Conservation (phyloP, 768 basidiomycete genomes). For the Kwoniella sp. region DNA sequence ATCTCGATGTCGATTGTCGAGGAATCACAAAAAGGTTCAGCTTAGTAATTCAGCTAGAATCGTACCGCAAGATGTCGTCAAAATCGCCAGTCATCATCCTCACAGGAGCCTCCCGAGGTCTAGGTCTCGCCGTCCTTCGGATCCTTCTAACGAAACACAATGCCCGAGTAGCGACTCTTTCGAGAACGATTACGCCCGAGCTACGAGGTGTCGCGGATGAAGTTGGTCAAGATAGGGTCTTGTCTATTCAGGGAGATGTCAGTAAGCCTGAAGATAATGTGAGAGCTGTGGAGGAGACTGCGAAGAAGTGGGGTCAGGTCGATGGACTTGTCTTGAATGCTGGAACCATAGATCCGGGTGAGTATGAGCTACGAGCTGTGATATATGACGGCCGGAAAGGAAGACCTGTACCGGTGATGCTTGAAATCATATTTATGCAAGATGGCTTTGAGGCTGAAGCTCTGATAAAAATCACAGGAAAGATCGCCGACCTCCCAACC, state of each 20-base stretch:
- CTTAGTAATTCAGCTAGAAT: too few species aligned
- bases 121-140: conserved; percentile 78
- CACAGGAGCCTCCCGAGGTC: conserved; percentile 77
- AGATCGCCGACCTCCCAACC: conserved; percentile 33
- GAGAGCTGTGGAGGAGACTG: conserved; percentile 62
- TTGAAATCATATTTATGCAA: background rate
- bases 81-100: conserved; percentile 67
- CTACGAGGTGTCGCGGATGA: conserved; percentile 56
- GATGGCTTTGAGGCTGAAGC: background rate
- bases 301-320: conserved; percentile 64
- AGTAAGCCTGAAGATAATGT: conserved; percentile 44
- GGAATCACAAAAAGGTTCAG: too few species aligned
- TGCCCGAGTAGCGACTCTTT: conserved; percentile 73
- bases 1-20: too few species aligned
- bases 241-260: conserved; percentile 64
- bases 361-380: conserved; percentile 38
- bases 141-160: conserved; percentile 67
- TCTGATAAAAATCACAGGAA: conserved; percentile 52
- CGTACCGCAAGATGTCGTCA: too few species aligned
- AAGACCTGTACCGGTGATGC: too few species aligned
- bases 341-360: conserved; percentile 71
- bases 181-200: conserved; percentile 70
- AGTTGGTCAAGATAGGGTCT: conserved; percentile 33
- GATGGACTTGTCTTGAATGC: conserved; percentile 85
- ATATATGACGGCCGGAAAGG: conserved; percentile 24